Evolutionary conservation across 1,284 basidiomycete genomes (phyloP).

Genomic region (Apiotrichum domesticum): DNA sequence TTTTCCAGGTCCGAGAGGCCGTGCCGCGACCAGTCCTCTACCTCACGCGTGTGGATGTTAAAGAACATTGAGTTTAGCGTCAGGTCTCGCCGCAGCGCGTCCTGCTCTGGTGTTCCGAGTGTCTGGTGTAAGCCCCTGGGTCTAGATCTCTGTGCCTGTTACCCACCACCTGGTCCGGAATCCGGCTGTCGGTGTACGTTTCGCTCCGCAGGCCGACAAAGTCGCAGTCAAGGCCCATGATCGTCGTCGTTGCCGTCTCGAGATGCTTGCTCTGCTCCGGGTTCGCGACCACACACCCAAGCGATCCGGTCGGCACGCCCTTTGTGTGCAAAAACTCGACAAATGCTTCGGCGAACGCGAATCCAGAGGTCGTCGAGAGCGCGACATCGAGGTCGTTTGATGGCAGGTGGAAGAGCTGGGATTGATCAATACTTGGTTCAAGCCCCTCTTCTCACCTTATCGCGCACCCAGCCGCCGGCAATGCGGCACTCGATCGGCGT

Average conservation of each 20-base stretch:
- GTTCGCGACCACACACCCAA: conserved; percentile 81
- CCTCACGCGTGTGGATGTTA: conserved; percentile 76
- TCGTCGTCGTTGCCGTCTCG: conserved; percentile 85
- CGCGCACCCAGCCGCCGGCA: conserved; percentile 94
- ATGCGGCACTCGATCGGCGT: conserved; percentile 65
- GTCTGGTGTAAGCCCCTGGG: conserved; percentile 50
- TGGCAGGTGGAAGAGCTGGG: conserved; percentile 70
- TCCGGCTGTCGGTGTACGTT: conserved; percentile 83
- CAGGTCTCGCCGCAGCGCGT: conserved; percentile 83
- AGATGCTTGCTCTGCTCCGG: conserved; percentile 98
- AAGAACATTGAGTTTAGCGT: conserved; percentile 97
- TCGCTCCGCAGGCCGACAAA: conserved; percentile 92
- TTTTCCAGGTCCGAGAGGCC: conserved; percentile 76
- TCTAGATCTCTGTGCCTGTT: too few species aligned
- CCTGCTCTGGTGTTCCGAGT: conserved; percentile 91
- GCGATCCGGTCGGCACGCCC: conserved; percentile 56
- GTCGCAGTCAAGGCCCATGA: conserved; percentile 82
- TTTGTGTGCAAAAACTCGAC: conserved; percentile 58
- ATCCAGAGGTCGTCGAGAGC: conserved; percentile 80
- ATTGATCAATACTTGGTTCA: conserved; percentile 15
- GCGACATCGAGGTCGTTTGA: conserved; percentile 95
- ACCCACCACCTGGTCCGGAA: conserved; percentile 77
- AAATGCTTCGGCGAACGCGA: conserved; percentile 79
- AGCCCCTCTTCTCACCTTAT: conserved; percentile 64
- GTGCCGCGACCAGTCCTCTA: conserved; percentile 85